A percentile compares a stretch with the other conserved stretches of the same genome.
Evolutionary conservation across 2,329 filamentous ascomycete genomes (phyloP).

Genomic region (Fusarium nurragi): DNA sequence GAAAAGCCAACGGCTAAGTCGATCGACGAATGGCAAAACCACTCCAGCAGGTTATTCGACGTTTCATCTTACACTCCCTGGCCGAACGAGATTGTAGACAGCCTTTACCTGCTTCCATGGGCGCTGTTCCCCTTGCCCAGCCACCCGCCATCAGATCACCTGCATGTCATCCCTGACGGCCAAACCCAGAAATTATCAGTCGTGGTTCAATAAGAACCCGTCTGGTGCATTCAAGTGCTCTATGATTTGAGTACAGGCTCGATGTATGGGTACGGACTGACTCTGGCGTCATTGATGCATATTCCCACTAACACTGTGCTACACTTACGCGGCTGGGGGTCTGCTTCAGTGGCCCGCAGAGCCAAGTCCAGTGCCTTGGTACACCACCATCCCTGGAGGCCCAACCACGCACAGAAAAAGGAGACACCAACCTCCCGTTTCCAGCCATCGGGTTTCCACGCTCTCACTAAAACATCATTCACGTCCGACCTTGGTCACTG

Average conservation of each 20-base stretch:
- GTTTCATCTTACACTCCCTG: conserved; percentile 22
- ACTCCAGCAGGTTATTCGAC: conserved; percentile 1
- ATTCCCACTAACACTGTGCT: conserved; percentile 1
- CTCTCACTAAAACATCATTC: conserved; percentile 25
- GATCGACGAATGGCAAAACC: not conserved
- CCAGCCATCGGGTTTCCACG: conserved; percentile 31
- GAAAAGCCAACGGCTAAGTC: conserved; percentile 4
- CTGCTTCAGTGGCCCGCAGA: conserved; percentile 1
- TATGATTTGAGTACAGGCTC: no score
- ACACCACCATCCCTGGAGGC: not conserved
- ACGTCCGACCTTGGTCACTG: not conserved
- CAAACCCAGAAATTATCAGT: not conserved
- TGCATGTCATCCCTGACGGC: not conserved
- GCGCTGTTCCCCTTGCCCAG: not conserved
- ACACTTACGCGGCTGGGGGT: conserved; percentile 15
- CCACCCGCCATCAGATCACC: conserved; percentile 8
- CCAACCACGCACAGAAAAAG: conserved; percentile 10
- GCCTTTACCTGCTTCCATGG: not conserved
- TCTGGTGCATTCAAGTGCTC: not conserved
- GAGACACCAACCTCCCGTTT: conserved; percentile 31
- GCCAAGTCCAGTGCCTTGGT: conserved; percentile 3
- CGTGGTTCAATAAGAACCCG: conserved; percentile 5
- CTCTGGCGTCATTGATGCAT: conserved; percentile 1
- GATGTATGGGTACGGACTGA: not conserved
- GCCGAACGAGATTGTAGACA: not conserved